These are phyloP conservation scores for Petunia axillaris DNA, from an alignment of 257 asterid species.

Conservation along the genomic window DNA sequence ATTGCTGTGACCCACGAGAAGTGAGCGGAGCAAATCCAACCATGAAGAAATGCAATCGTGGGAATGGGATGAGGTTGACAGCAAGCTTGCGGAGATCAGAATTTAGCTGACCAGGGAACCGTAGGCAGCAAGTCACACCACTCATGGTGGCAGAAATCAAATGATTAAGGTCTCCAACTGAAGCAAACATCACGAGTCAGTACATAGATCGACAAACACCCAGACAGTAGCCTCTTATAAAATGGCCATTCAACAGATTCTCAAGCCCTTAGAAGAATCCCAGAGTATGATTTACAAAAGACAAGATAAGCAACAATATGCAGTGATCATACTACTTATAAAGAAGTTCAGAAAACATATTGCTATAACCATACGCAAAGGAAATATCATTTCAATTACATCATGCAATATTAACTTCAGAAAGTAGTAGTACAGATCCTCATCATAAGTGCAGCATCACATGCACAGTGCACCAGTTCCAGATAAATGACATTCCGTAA, in stretches of 20 bases:
- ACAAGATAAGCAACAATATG: background rate
- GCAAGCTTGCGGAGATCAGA: slow-evolving; percentile 82
- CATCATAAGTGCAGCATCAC: background rate
- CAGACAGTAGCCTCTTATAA: background rate
- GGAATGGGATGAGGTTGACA: slow-evolving; percentile 81
- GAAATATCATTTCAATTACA: background rate
- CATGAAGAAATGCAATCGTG: slow-evolving; percentile 79
- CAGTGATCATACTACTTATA: background rate
- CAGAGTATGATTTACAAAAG: background rate
- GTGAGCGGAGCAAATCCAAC: slow-evolving; percentile 89
- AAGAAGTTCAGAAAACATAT: background rate
- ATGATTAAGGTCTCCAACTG: slow-evolving; percentile 82
- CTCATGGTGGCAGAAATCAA: slow-evolving; percentile 84
- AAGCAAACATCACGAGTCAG: slow-evolving; percentile 12
- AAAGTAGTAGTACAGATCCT: background rate
- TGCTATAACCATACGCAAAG: background rate
- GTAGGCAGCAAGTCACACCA: slow-evolving; percentile 83
- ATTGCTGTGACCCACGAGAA: slow-evolving; percentile 84
- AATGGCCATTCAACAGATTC: background rate
- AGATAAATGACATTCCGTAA: background rate
- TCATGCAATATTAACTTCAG: background rate
- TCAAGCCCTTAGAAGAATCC: background rate
- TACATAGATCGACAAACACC: background rate
- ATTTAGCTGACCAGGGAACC: slow-evolving; percentile 86
- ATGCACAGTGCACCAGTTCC: background rate